Conservation (phyloP, 306 rosid genomes). For the Arachis stenosperma region DNA sequence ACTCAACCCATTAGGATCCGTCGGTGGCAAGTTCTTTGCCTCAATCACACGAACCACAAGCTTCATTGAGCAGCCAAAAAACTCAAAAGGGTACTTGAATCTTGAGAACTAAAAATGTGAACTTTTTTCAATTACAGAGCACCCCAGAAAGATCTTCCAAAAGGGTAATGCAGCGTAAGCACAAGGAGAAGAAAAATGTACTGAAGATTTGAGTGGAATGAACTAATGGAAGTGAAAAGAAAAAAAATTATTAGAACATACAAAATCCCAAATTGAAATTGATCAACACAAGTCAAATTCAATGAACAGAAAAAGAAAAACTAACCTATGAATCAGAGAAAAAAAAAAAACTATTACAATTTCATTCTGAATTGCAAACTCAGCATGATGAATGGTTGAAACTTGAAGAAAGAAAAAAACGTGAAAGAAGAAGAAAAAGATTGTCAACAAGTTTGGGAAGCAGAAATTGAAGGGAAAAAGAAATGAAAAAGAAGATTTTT, state of each 20-base stretch:
- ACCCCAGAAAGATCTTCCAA: conserved; percentile 40
- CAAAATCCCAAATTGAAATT: neutral
- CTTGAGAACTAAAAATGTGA: conserved; percentile 27
- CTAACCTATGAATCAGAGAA: neutral
- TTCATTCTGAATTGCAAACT: neutral
- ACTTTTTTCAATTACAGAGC: conserved; percentile 30
- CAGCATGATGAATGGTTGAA: neutral
- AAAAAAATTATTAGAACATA: too few species aligned
- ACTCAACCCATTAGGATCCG: conserved; percentile 84
- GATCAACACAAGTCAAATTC: conserved; percentile 18
- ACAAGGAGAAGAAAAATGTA: conserved; percentile 9
- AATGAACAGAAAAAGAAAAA: conserved; percentile 24
- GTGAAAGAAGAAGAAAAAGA: conserved; percentile 16
- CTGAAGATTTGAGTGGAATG: neutral
- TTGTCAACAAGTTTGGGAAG: neutral
- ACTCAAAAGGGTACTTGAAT: conserved; percentile 10
- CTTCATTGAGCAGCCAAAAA: conserved; percentile 53
- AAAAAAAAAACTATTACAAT: conserved; percentile 2
- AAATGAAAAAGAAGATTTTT: too few species aligned
- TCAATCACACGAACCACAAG: conserved; percentile 84
- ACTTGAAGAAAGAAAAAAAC: neutral
- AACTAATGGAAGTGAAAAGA: conserved; percentile 17
- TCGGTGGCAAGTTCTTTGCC: conserved; percentile 85
- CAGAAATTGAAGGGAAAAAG: neutral
- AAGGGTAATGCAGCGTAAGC: conserved; percentile 36